Evolutionary conservation across 768 basidiomycete species (phyloP).

Genomic region (Hericium rajendrae): DNA sequence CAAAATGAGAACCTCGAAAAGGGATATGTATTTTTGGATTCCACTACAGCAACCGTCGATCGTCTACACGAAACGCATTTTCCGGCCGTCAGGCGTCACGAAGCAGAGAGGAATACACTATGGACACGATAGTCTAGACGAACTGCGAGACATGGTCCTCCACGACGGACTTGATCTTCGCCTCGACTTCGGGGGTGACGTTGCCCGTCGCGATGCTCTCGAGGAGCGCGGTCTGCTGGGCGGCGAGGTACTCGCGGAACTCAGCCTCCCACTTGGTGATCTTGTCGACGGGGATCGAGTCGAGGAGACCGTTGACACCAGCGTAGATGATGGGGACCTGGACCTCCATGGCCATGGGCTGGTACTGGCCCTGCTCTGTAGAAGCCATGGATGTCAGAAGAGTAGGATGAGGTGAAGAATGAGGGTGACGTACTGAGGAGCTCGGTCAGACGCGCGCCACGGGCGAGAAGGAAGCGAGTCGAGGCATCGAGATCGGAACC

Average conservation of each 20-base stretch:
- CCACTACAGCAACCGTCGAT: not conserved
- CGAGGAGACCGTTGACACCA: constrained; percentile 99
- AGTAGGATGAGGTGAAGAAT: not conserved
- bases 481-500: constrained; percentile 99
- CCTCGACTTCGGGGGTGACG: constrained; percentile 86
- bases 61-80: constrained; percentile 4
- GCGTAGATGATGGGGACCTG: constrained; percentile 99
- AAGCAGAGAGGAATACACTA: not conserved
- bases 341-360: constrained; percentile 87
- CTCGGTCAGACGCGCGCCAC: constrained; percentile 98
- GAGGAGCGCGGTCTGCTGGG: constrained; percentile 67
- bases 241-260: constrained; percentile 80
- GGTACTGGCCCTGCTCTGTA: constrained; percentile 88
- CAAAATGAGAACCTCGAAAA: not conserved
- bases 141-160: constrained; percentile 83
- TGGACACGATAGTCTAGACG: constrained; percentile 23
- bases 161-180: constrained; percentile 89
- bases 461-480: constrained; percentile 94
- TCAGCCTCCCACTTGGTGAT: constrained; percentile 89
- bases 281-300: constrained; percentile 89
- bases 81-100: not conserved
- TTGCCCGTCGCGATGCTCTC: constrained; percentile 75
- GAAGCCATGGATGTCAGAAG: not conserved
- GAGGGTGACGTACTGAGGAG: constrained; percentile 41
- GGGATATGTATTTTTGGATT: constrained; percentile 6